Evolutionary conservation across 2,329 filamentous ascomycete species (phyloP).

Genomic region (Aspergillus clavatus): DNA sequence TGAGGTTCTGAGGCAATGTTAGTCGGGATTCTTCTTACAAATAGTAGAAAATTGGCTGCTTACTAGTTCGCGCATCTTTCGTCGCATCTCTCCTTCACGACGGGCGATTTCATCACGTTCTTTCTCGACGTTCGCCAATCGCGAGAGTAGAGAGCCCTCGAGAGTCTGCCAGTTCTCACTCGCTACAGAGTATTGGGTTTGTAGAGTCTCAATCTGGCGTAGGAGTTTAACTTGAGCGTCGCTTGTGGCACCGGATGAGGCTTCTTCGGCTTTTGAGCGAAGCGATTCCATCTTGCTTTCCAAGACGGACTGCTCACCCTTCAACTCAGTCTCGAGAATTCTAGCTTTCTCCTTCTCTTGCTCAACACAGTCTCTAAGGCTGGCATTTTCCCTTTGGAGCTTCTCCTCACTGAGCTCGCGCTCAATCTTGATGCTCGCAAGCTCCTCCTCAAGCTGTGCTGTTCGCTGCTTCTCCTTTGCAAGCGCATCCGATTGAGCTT

Average conservation of each 20-base stretch:
- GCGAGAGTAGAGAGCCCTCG: conserved; percentile 75
- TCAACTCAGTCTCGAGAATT: conserved; percentile 69
- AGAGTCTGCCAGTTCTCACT: conserved; percentile 98
- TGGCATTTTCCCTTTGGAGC: conserved; percentile 62
- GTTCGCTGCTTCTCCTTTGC: conserved; percentile 59
- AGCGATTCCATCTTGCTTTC: conserved; percentile 89
- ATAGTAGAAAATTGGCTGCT: conserved; percentile 27
- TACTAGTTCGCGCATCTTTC: conserved; percentile 82
- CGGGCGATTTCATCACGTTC: conserved; percentile 82
- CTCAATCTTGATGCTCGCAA: conserved; percentile 65
- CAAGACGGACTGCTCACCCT: conserved; percentile 68
- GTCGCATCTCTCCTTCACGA: conserved; percentile 80
- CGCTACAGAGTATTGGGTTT: conserved; percentile 90
- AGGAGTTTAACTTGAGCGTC: conserved; percentile 85
- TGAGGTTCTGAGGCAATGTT: conserved; percentile 52
- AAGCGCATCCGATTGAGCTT: conserved; percentile 62
- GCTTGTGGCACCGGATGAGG: conserved; percentile 72
- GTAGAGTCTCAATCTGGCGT: conserved; percentile 89
- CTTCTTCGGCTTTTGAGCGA: conserved; percentile 81
- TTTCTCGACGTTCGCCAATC: conserved; percentile 74
- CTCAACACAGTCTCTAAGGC: conserved; percentile 67
- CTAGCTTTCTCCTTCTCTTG: conserved; percentile 66
- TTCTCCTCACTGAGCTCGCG: conserved; percentile 71
- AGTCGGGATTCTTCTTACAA: background rate
- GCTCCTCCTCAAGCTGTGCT: conserved; percentile 56